Evolutionary conservation across 1,139 yeast genomes (phyloP).

Genomic region (Saccharomyces pastorianus): DNA sequence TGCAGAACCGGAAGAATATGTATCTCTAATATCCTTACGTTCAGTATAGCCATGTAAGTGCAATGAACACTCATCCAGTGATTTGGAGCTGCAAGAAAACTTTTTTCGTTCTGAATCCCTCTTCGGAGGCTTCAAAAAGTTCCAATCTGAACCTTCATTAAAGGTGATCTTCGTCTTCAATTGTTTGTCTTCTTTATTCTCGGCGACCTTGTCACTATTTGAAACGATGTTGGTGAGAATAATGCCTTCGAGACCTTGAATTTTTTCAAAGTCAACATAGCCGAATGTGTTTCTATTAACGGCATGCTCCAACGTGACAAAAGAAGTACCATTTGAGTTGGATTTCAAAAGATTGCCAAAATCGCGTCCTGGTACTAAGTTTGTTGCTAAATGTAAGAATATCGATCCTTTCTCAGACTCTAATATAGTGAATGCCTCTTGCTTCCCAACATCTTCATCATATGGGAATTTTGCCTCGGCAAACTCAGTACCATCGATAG

Average conservation of each 20-base stretch:
- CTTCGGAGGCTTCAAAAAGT: conserved; percentile 56
- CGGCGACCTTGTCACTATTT: conserved; percentile 35
- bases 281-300: conserved; percentile 73
- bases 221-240: conserved; percentile 62
- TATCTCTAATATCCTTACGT: conserved; percentile 72
- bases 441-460: conserved; percentile 45
- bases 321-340: conserved; percentile 92
- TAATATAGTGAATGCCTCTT: conserved; percentile 77
- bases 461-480: conserved; percentile 78
- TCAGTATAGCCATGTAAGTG: conserved; percentile 90
- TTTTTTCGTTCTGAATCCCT: conserved; percentile 54
- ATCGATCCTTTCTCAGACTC: conserved; percentile 70
- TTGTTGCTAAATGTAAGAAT: conserved; percentile 76
- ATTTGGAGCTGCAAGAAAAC: conserved; percentile 45
- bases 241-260: conserved; percentile 85
- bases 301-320: conserved; percentile 58
- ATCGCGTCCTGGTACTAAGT: conserved; percentile 43
- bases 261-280: conserved; percentile 80
- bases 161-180: conserved; percentile 70
- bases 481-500: conserved; percentile 73
- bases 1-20: conserved; percentile 83
- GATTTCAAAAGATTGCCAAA: conserved; percentile 83
- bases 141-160: conserved; percentile 92
- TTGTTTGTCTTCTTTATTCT: conserved; percentile 39
- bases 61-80: conserved; percentile 59